Base-by-base conservation (phyloP, 441 rosid genomes). In the Aleurites moluccanus region DNA sequence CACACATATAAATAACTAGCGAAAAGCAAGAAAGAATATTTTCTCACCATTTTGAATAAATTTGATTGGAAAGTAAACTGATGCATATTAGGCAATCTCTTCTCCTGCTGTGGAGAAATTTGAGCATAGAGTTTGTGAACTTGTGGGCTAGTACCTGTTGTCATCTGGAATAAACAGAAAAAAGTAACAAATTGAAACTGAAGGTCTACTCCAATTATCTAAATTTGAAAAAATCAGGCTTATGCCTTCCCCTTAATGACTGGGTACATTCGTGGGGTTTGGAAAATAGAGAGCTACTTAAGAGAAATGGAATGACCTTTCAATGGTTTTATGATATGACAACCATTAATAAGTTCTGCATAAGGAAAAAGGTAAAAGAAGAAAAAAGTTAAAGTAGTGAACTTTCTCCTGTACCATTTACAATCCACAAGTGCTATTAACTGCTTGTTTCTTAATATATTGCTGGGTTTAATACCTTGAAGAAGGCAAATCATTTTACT, bases 371-470 rank as follows among this genome's bases (percentile, higher is more conserved):
- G 3, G 53, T 0, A 16, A 49, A 20, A 53, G 5, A 18, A 53
- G 7, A 53, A n/a, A 53, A 53, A 18, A 65, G 53, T 25, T 10
- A 63, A 63, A 18, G 10, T 20, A 18, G 18, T 20, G 49, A 47
- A 25, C 33, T 1, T 14, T 30, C 35, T 15, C 20, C 23, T 61
- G 42, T 14, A 28, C 16, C 10, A 13, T 61, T 28, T 61, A 61
- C 65, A 3, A 16, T 16, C 21, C 3, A 61, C 65, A 2, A 38
- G 30, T 33, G 35, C 10, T 10, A 9, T 35, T 11, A 47, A 38
- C 4, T 69, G 73, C 62, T 35, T 69, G 42, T 52, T 69, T 69
- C 4, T 69, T 27, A 33, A n/a, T 69, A 35, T 38, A 55, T 35
- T 69, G 6, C 69, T 49, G 28, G 61, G 35, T 63, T 38, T 62